Percentiles rank a stretch among this genome's conserved stretches.
Conservation (phyloP, 768 basidiomycete species). For the Dacryopinax primogenitus region DNA sequence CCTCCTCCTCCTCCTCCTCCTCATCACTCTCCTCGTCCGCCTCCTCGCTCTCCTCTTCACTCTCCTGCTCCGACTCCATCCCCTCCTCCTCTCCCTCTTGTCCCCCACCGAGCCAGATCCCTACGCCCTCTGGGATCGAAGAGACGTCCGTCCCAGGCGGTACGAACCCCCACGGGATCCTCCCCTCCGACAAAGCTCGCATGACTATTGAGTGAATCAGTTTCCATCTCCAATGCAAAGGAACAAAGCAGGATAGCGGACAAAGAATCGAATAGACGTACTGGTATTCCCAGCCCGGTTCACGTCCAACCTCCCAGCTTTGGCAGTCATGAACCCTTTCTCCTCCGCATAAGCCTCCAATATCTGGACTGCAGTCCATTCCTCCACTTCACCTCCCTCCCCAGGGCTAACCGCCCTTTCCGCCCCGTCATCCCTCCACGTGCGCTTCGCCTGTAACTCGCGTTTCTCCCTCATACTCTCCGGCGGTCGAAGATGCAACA, state of each 20-base stretch:
- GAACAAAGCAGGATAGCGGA: not conserved
- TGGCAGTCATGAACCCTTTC: constrained; percentile 81
- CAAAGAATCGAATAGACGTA: constrained; percentile 32
- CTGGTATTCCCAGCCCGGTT: constrained; percentile 82
- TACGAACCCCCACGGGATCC: constrained; percentile 75
- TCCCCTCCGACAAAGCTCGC: constrained; percentile 68
- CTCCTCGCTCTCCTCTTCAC: constrained; percentile 23
- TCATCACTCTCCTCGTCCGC: constrained; percentile 12
- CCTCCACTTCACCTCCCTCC: constrained; percentile 16
- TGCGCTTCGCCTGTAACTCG: constrained; percentile 51
- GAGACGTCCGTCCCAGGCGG: constrained; percentile 37
- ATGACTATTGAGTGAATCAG: constrained; percentile 43
- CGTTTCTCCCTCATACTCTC: constrained; percentile 24
- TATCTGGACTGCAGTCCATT: constrained; percentile 81
- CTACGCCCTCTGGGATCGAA: constrained; percentile 13
- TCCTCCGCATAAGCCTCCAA: constrained; percentile 61
- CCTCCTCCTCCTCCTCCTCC: not conserved
- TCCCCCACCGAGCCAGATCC: constrained; percentile 8
- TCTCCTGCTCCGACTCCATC: constrained; percentile 20
- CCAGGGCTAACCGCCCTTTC: constrained; percentile 22
- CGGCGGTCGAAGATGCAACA: constrained; percentile 50
- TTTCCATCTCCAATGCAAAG: not conserved
- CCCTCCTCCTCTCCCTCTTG: constrained; percentile 16
- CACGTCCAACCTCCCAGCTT: constrained; percentile 77
- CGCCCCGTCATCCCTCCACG: constrained; percentile 48